phyloP scores from a whole-genome alignment of 192 early-diverging fungal genomes.

The Umbelopsis sp. region DNA sequence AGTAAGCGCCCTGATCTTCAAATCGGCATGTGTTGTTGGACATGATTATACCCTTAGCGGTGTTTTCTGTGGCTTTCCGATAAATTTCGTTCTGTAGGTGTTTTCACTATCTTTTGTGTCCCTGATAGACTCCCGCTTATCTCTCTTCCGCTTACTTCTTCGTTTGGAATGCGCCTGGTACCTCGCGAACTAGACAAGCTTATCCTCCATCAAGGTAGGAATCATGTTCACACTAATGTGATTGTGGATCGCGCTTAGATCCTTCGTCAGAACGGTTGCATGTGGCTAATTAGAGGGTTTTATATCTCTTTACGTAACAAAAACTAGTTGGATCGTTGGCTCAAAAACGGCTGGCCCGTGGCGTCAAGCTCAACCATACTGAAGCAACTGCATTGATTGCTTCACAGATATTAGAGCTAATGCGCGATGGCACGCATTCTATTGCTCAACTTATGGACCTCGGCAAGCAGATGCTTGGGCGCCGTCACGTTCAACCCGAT shows the following conservation, averaged over 20 bases:
- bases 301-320: not conserved
- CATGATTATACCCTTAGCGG: constrained; percentile 11
- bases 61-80: not conserved
- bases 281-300: not conserved
- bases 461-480: constrained; percentile 87
- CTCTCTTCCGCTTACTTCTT: not conserved
- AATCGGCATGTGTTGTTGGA: constrained; percentile 45
- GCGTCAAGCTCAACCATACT: constrained; percentile 82
- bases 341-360: constrained; percentile 88
- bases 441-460: constrained; percentile 88
- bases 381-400: constrained; percentile 91
- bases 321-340: constrained; percentile 75
- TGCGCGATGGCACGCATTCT: constrained; percentile 86
- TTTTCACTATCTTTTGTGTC: not conserved
- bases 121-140: not conserved
- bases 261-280: not conserved
- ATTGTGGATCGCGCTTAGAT: no score
- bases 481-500: constrained; percentile 75
- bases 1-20: constrained; percentile 45
- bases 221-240: not conserved
- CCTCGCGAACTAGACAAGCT: constrained; percentile 96
- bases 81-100: not conserved
- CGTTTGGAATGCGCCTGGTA: constrained; percentile 68
- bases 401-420: constrained; percentile 82
- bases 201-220: constrained; percentile 68